These are phyloP conservation scores for Primulina huaijiensis DNA, from an alignment of 257 asterid species.

Conservation along the genomic window DNA sequence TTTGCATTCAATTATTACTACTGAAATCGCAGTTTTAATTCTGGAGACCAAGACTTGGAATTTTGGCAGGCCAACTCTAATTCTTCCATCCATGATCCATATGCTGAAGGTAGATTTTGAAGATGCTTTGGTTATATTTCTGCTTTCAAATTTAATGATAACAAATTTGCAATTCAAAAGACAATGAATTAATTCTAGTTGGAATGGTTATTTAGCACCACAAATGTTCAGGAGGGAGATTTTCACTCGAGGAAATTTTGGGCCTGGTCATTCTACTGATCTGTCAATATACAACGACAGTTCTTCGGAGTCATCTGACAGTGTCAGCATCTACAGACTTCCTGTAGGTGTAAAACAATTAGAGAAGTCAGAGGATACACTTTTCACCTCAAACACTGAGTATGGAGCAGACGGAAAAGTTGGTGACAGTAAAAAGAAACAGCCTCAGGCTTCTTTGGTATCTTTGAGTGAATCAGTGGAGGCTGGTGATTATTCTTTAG, in stretches of 20 bases:
- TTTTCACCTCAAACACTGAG: conserved; percentile 37
- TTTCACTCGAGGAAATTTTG: conserved; percentile 49
- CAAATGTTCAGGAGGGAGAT: conserved; percentile 51
- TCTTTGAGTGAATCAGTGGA: conserved; percentile 46
- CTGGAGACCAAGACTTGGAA: conserved; percentile 42
- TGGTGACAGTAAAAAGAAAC: conserved; percentile 40
- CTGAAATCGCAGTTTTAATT: conserved; percentile 31
- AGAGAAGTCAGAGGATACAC: conserved; percentile 44
- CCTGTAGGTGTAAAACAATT: conserved; percentile 79
- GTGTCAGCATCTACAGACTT: conserved; percentile 58
- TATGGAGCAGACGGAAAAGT: conserved; percentile 34
- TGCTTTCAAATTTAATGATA: conserved; percentile 18
- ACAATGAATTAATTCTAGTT: conserved; percentile 19
- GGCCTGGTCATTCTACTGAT: conserved; percentile 45
- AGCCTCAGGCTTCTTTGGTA: conserved; percentile 33
- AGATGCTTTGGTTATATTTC: conserved; percentile 14
- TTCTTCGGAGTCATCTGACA: conserved; percentile 45
- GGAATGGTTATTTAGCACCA: conserved; percentile 43
- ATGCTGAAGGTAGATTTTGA: conserved; percentile 46
- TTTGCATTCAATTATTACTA: conserved; percentile 26
- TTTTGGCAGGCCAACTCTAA: conserved; percentile 29
- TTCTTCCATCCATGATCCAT: conserved; percentile 33
- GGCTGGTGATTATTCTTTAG: conserved; percentile 31
- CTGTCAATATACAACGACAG: conserved; percentile 37
- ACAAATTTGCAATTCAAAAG: conserved; percentile 4